Conservation (phyloP, 2,329 filamentous ascomycete species). For the Arthrobotrys iridis region DNA sequence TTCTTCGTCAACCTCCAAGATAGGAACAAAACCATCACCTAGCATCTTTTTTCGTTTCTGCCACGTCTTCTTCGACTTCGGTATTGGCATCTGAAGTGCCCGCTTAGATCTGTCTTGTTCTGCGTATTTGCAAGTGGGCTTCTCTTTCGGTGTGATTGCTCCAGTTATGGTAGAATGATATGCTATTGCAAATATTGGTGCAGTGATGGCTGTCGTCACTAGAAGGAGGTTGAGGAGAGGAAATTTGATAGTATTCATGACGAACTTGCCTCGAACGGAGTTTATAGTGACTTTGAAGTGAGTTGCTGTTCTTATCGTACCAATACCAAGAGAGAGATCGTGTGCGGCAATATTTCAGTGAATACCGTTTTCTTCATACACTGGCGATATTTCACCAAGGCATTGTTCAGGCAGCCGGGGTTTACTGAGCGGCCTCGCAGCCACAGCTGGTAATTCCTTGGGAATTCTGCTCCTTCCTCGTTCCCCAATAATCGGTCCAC, state of each 20-base stretch:
- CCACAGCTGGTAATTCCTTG: background rate
- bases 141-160: background rate
- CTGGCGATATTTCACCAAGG: background rate
- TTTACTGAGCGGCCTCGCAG: background rate
- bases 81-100: background rate
- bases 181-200: background rate
- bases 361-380: background rate
- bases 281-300: too few relatives aligned
- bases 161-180: background rate
- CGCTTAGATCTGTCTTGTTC: background rate
- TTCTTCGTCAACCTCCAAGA: constrained; percentile 4
- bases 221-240: constrained; percentile 1
- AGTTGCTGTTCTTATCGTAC: too few relatives aligned
- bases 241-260: background rate
- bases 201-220: background rate
- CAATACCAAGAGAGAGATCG: too few relatives aligned
- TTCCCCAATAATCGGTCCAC: background rate
- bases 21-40: background rate
- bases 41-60: background rate
- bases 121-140: background rate
- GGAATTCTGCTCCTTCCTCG: constrained; percentile 10
- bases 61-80: constrained; percentile 6
- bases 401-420: background rate
- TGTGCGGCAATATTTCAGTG: too few relatives aligned
- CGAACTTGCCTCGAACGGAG: too few relatives aligned